Evolutionary conservation across 352 stramenopile species (phyloP), one percentile per base, ranked within the genome.

Genomic region (Phytophthora brassicae): DNA sequence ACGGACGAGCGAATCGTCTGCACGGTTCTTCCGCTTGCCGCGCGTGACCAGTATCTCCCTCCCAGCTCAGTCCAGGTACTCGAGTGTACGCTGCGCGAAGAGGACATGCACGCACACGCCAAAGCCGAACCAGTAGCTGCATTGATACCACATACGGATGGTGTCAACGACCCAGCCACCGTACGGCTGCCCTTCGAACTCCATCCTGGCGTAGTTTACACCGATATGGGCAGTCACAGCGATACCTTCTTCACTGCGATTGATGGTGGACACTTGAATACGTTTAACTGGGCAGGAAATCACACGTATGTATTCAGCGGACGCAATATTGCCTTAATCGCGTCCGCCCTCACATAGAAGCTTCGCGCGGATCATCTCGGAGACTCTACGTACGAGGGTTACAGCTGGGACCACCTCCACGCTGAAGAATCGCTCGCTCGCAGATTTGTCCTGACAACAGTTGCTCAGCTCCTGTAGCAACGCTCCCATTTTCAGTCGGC

Each of bases 401-500:
- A 31, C 17, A 4, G 6, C 9, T n/a, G 28, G 3, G n/a, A 54
- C 29, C 5, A 42, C n/a, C 8, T 54, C 29, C 16, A 54, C 19
- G 16, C 9, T 0, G 12, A 54, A 54, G n/a, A 23, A 4, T 2
- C 44, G 23, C 11, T n/a, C 23, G 44, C 31, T 50, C 2, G 23
- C 31, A 12, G 43, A 49, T 22, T 49, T 12, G 6, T 38, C 43
- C 12, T 49, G 7, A 13, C 43, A 23, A n/a, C 47, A 17, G 35
- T 20, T 20, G 14, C 11, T 19, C 4, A 51, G 28, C 17, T 59
- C 38, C 9, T 29, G 20, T 11, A 59, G 17, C 14, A 59, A 20
- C 7, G 39, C 9, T 39, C 41, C 51, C 41, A 66, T 63, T 31
- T 63, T 66, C 0, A 52, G 20, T 2, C 63, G 24, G 8, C 35